phyloP scores from a whole-genome alignment of 2,329 filamentous ascomycete species.

The Fusarium sp. region DNA sequence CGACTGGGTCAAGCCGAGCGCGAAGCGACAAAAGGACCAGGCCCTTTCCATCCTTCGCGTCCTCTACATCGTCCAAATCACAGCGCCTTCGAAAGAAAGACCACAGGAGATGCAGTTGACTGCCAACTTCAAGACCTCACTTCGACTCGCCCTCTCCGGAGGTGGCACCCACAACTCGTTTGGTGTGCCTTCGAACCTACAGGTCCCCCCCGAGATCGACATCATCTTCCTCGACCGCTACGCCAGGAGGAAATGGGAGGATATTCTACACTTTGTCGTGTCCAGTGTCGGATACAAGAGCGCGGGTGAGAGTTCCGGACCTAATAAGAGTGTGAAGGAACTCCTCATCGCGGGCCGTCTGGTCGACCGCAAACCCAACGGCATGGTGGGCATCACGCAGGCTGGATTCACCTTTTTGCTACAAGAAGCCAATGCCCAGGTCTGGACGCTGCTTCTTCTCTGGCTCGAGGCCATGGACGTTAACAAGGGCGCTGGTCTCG shows the following conservation, averaged over 20 bases:
- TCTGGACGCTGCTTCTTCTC: conserved; percentile 94
- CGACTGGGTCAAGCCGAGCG: conserved; percentile 80
- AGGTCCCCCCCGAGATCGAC: conserved; percentile 73
- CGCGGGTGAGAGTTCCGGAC: conserved; percentile 61
- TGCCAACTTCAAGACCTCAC: conserved; percentile 83
- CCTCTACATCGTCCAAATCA: conserved; percentile 86
- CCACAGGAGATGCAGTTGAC: conserved; percentile 81
- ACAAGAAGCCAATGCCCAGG: conserved; percentile 95
- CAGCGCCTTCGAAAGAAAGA: conserved; percentile 69
- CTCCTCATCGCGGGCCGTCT: conserved; percentile 84
- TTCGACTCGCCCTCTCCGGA: conserved; percentile 89
- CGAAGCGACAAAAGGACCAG: conserved; percentile 78
- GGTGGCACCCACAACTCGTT: conserved; percentile 89
- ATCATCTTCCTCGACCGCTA: conserved; percentile 84
- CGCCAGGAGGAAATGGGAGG: conserved; percentile 92
- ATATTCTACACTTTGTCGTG: conserved; percentile 95
- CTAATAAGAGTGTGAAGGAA: conserved; percentile 84
- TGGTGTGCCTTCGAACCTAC: conserved; percentile 81
- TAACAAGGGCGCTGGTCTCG: conserved; percentile 72
- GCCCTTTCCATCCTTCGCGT: conserved; percentile 83
- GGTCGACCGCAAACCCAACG: conserved; percentile 74
- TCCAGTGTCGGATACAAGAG: conserved; percentile 72
- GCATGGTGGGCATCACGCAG: conserved; percentile 85
- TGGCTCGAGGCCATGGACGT: conserved; percentile 87
- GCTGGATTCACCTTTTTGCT: conserved; percentile 94